Evolutionary conservation across 176 grass and related monocot genomes (phyloP).

Genomic region (Chloris gayana): DNA sequence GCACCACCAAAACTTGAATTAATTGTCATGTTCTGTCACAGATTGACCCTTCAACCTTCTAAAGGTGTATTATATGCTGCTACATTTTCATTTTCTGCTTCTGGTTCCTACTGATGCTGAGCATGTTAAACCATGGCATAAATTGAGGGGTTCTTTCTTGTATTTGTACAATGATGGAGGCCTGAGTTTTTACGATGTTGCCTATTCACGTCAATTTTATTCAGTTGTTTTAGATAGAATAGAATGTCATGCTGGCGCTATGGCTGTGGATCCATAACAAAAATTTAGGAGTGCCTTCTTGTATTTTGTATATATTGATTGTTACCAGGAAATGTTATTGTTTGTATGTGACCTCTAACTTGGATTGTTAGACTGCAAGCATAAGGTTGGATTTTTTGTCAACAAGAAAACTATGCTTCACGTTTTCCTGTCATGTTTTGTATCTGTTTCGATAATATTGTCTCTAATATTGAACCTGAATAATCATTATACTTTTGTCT

Average conservation of each 20-base stretch:
- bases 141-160: neutral
- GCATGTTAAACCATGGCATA: neutral
- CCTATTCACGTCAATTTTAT: neutral
- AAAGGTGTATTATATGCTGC: neutral
- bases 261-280: neutral
- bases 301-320: too few species aligned
- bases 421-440: neutral
- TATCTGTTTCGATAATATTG: neutral
- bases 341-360: neutral
- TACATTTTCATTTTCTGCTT: neutral
- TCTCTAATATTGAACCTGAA: neutral
- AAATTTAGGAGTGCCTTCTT: neutral
- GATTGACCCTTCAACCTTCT: neutral
- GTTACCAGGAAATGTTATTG: slow-evolving; percentile 2
- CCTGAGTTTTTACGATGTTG: neutral
- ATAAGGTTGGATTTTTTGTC: neutral
- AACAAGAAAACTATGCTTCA: neutral
- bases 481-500: neutral
- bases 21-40: neutral
- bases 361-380: neutral
- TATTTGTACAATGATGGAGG: neutral
- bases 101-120: neutral
- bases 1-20: neutral
- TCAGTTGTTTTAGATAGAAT: neutral
- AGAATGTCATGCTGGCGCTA: neutral